phyloP scores from a whole-genome alignment of 129 eudicot species.

The Pittosporum tobira region DNA sequence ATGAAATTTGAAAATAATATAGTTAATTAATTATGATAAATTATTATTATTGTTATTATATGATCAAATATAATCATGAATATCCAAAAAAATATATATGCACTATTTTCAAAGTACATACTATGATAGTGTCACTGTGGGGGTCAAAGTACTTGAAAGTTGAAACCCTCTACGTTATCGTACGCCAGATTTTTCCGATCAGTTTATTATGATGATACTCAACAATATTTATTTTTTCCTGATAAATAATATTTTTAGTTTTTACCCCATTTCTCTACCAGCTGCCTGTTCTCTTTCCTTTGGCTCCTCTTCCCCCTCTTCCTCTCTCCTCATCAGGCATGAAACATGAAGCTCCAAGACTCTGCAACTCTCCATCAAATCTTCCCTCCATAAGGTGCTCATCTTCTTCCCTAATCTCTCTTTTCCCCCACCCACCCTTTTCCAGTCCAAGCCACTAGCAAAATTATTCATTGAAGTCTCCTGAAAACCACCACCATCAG shows the following conservation, averaged over 20 bases:
- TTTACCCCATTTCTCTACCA: constrained; percentile 22
- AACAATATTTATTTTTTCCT: no score
- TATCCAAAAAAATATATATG: no score
- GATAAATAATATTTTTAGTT: not conserved
- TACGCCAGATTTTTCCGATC: no score
- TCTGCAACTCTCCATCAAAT: not conserved
- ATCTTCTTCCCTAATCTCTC: constrained; percentile 8
- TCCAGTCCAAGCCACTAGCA: constrained; percentile 4
- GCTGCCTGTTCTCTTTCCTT: constrained; percentile 13
- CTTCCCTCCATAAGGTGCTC: not conserved
- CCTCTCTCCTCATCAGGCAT: constrained; percentile 14
- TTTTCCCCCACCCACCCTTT: constrained; percentile 3
- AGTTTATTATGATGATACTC: no score
- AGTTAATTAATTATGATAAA: no score
- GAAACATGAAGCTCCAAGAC: not conserved
- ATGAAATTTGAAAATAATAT: no score
- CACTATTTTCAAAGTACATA: no score
- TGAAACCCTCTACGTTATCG: no score
- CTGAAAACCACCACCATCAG: constrained; percentile 19
- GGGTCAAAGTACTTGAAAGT: no score
- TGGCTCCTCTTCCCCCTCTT: not conserved
- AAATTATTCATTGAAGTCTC: constrained; percentile 7
- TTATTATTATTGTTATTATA: no score
- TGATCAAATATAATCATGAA: no score
- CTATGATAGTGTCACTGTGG: no score